Evolutionary conservation across 495 filamentous ascomycete species (phyloP), one percentile per base, ranked within the genome.

Genomic region (Sordaria brevicollis): DNA sequence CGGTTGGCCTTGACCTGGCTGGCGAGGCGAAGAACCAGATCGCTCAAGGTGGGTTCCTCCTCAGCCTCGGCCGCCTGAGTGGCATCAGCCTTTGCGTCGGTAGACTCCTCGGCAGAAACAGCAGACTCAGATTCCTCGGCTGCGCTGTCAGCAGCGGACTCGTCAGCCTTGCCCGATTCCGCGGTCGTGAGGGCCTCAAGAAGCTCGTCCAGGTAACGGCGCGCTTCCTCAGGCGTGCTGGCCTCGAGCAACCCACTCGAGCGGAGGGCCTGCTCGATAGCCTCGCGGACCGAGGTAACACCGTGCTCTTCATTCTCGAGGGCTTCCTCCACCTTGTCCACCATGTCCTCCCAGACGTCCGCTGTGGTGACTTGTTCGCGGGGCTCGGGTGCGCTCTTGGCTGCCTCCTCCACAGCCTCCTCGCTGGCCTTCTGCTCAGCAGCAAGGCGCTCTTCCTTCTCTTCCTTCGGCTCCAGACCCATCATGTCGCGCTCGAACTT

Each of bases 401-500:
- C 10, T 7, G 41, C 39, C 10, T 71, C 73, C 35, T 74, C 75
- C 9, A 25, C 65, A 0, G 34, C n/a, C 19, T 68, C 35, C 57
- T 71, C 73, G 13, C 62, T 39, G 25, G 36, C 36, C 4, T 73
- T 37, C 67, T 74, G 54, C 0, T 65, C 43, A n/a, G 35, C 39
- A 10, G 31, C 25, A n/a, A 65, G 15, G 5, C 73, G 69, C 1
- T 75, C 70, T 21, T 80, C 72, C 2, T 77, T 76, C 17, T 72
- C 75, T 8, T 78, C 72, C 33, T 72, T 70, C 31, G 41, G 21
- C 34, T 35, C 71, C 4, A 89, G 37, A 17, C 86, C 88, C 65
- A 88, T 78, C 7, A 96, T 82, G 0, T 84, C 80, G 31, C 82
- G 81, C 78, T 94, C 90, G 70, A 92, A 92, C 33, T 86, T 87